Percentiles rank a stretch among this genome's conserved stretches.
Evolutionary conservation across 1,284 basidiomycete species (phyloP).

Genomic region (Rhodotorula sp.): DNA sequence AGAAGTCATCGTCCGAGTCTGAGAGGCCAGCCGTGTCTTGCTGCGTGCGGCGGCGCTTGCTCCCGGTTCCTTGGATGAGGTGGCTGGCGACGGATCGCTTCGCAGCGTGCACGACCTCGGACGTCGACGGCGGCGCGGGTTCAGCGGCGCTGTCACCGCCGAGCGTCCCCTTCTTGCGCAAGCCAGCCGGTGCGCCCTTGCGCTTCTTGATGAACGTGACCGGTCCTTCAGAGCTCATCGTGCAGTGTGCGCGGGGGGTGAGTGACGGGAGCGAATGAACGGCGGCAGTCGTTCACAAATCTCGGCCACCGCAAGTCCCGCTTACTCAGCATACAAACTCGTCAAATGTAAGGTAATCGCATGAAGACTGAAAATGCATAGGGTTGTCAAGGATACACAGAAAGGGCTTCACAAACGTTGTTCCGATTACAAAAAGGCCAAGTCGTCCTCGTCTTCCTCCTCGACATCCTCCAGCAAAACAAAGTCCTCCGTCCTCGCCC

Average conservation of each 20-base stretch:
- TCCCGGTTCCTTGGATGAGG: slow-evolving; percentile 37
- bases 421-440: too few species aligned
- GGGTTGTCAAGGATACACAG: neutral
- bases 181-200: slow-evolving; percentile 28
- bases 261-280: neutral
- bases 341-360: neutral
- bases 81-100: slow-evolving; percentile 26
- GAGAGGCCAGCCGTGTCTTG: slow-evolving; percentile 5
- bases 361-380: neutral
- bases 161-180: slow-evolving; percentile 29
- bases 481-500: slow-evolving; percentile 36
- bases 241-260: neutral
- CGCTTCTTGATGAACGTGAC: slow-evolving; percentile 40
- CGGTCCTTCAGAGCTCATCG: slow-evolving; percentile 20
- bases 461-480: slow-evolving; percentile 31
- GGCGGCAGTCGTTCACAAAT: neutral
- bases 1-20: slow-evolving; percentile 29
- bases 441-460: neutral
- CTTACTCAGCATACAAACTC: neutral
- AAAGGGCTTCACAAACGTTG: neutral
- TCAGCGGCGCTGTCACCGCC: neutral
- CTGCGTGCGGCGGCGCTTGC: slow-evolving; percentile 21
- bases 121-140: slow-evolving; percentile 5
- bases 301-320: too few species aligned
- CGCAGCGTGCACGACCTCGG: slow-evolving; percentile 31